A percentile compares a stretch with the other conserved stretches of the same genome.
Evolutionary conservation across 495 filamentous ascomycete genomes (phyloP).

Genomic region (Coniosporium apollinis): DNA sequence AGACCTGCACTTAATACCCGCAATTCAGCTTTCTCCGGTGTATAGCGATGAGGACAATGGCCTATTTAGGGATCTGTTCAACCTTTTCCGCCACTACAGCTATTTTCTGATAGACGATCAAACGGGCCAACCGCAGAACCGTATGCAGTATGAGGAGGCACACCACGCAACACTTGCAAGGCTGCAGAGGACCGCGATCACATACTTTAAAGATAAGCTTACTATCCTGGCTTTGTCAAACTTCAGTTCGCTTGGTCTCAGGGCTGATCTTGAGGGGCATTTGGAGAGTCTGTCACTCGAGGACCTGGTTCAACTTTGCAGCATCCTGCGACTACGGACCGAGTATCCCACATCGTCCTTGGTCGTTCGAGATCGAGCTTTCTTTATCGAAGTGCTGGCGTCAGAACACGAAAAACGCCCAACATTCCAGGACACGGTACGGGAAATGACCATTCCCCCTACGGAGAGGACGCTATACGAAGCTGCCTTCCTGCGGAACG

Average conservation of each 20-base stretch:
- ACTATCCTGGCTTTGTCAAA: constrained; percentile 85
- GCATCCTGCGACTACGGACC: constrained; percentile 58
- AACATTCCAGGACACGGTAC: constrained; percentile 67
- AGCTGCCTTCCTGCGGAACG: constrained; percentile 62
- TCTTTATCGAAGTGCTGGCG: constrained; percentile 64
- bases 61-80: constrained; percentile 65
- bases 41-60: constrained; percentile 59
- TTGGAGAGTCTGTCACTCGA: constrained; percentile 51
- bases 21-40: constrained; percentile 63
- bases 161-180: constrained; percentile 63
- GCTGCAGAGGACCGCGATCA: constrained; percentile 67
- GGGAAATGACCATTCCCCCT: constrained; percentile 55
- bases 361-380: constrained; percentile 42
- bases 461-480: constrained; percentile 79
- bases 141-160: constrained; percentile 55
- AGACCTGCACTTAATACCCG: constrained; percentile 73
- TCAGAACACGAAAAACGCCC: constrained; percentile 59
- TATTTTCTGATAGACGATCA: constrained; percentile 87
- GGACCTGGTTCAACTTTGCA: constrained; percentile 54
- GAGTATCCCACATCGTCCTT: constrained; percentile 55
- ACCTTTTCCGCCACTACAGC: constrained; percentile 66
- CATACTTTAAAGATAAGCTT: constrained; percentile 76
- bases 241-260: constrained; percentile 69
- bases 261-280: constrained; percentile 62
- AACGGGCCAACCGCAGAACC: constrained; percentile 56